Evolutionary conservation across 176 grass and related monocot genomes (phyloP).

Genomic region (Oryza longistaminata): DNA sequence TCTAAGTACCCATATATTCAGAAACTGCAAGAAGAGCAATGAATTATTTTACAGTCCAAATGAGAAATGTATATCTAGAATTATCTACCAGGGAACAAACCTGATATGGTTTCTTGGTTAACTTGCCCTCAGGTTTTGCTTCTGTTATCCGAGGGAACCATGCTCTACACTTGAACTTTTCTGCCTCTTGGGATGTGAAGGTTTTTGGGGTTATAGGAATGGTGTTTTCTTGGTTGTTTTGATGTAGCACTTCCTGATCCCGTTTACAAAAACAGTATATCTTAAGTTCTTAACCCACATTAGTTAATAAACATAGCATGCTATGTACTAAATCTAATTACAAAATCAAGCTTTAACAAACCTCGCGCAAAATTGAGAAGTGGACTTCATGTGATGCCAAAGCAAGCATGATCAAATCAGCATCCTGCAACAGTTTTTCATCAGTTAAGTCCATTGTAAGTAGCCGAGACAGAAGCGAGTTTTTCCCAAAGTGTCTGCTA

Average conservation of each 20-base stretch:
- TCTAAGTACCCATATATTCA: constrained; percentile 76
- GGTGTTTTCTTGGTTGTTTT: not conserved
- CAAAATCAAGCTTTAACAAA: not conserved
- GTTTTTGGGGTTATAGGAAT: not conserved
- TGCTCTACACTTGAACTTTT: not conserved
- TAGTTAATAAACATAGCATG: not conserved
- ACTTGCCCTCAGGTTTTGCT: not conserved
- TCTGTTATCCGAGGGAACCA: constrained; percentile 3
- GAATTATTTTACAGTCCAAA: not conserved
- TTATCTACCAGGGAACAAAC: constrained; percentile 10
- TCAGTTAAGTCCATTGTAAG: not conserved
- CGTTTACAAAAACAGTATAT: not conserved
- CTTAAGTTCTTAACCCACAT: not conserved
- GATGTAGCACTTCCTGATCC: not conserved
- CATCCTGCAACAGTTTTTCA: constrained; percentile 54
- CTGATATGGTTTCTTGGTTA: constrained; percentile 33
- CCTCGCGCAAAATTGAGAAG: constrained; percentile 80
- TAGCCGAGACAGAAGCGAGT: not conserved
- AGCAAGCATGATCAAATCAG: constrained; percentile 81
- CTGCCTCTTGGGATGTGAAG: constrained; percentile 11
- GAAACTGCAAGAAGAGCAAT: constrained; percentile 46
- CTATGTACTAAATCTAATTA: not conserved
- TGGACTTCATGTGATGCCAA: constrained; percentile 80
- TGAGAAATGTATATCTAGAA: not conserved
- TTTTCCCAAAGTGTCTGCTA: not conserved